Base-by-base conservation (phyloP, 139 green algal genomes). In the Chlorella ohadii region DNA sequence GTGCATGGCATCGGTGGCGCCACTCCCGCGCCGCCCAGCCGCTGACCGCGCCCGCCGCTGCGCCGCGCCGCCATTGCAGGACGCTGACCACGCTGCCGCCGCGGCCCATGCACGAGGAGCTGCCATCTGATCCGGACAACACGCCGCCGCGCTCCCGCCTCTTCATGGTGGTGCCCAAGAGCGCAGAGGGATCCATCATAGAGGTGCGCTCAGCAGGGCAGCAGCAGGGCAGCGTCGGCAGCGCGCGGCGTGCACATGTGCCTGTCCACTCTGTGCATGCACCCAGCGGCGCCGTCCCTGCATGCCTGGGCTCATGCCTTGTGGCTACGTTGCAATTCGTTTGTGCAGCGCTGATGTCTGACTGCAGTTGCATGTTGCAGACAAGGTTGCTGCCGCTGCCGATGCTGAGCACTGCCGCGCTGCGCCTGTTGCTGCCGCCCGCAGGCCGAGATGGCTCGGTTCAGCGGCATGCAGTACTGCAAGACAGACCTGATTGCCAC, bases 151-250 rank as follows among this genome's bases (percentile, higher is more conserved):
- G 94, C 23, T 97, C 94, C 20, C 89, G 95, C 22, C 87, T 98
- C 1, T 98, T 98, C 86, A 88, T 98, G 25, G 95, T 98, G 19
- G 95, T 98, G 20, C 95, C 95, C 59, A 97, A 97, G 86, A 94
- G 90, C 72, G 92, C 94, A 33, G 94, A 97, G 34, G 91, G 86
- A 0, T 34, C 81, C 12, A 56, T 91, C 31, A 95, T 98, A 23
- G 90, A 97, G 87, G 94, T 94, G 81, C 25, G 63, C 12, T 27
- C 11, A 41, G 61, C n/a, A 56, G 31, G n/a, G 72, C 4, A 16
- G 28, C 11, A 36, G 23, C 33, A 33, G 11, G 51, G 3, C 7
- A 25, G 55, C 2, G 11, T 6, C 44, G 17, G 36, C 23, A 36
- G n/a, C 39, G 51, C 15, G 27, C 20, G 36, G 28, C 34, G 16